Conservation (phyloP, 371 early-diverging fungal genomes). For the Mucor ambiguus region DNA sequence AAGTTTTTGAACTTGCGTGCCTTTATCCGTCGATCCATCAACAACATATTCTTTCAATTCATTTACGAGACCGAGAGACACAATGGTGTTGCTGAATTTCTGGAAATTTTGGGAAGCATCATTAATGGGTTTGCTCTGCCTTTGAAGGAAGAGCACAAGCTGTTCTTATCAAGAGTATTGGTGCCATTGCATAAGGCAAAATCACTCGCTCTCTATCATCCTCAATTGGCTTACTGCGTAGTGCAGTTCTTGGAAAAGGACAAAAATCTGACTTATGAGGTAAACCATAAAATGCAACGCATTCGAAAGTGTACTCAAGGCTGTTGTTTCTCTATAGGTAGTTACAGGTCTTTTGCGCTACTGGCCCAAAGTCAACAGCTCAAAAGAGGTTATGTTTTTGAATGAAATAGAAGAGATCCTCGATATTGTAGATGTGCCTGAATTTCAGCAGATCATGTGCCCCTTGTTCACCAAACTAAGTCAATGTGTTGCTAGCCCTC, state of each 20-base stretch:
- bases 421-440: constrained; percentile 88
- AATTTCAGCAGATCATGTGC: constrained; percentile 84
- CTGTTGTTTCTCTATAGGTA: constrained; percentile 51
- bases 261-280: constrained; percentile 83
- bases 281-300: constrained; percentile 19
- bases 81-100: constrained; percentile 93
- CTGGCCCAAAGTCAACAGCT: constrained; percentile 97
- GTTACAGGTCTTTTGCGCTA: constrained; percentile 84
- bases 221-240: constrained; percentile 94
- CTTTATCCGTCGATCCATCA: constrained; percentile 94
- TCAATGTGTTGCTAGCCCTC: constrained; percentile 87
- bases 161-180: constrained; percentile 85
- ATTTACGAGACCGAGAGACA: constrained; percentile 94
- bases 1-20: constrained; percentile 94
- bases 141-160: constrained; percentile 95
- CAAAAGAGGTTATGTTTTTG: constrained; percentile 97
- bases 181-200: constrained; percentile 94
- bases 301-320: too few species aligned
- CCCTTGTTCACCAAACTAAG: constrained; percentile 91
- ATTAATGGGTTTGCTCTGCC: constrained; percentile 97
- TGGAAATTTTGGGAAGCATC: constrained; percentile 96
- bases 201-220: constrained; percentile 88
- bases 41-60: constrained; percentile 94
- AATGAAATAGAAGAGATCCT: constrained; percentile 95
- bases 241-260: constrained; percentile 97